These are phyloP conservation scores for Suhomyces pyralidae DNA, from an alignment of 805 yeast genomes.

Conservation along the genomic window DNA sequence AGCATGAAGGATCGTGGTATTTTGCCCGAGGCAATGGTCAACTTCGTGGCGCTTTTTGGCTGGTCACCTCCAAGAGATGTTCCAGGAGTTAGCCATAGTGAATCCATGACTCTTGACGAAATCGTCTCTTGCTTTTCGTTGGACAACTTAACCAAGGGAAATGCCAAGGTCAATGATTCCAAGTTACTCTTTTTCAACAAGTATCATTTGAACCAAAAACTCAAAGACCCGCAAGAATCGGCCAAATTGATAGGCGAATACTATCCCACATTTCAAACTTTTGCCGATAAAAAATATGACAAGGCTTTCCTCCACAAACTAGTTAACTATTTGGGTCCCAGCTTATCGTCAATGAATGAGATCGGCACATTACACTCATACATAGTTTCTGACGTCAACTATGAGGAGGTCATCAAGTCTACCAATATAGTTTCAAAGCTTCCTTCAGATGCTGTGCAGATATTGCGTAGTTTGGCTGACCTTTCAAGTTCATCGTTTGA, in stretches of 20 bases:
- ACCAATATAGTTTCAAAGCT: neutral
- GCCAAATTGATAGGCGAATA: slow-evolving; percentile 33
- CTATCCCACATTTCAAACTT: slow-evolving; percentile 17
- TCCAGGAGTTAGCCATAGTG: slow-evolving; percentile 48
- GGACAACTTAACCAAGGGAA: slow-evolving; percentile 82
- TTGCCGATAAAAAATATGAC: slow-evolving; percentile 11
- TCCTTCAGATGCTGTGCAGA: slow-evolving; percentile 13
- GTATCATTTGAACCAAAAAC: slow-evolving; percentile 49
- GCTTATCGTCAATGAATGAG: slow-evolving; percentile 54
- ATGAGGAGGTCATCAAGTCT: slow-evolving; percentile 14
- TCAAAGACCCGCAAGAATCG: slow-evolving; percentile 37
- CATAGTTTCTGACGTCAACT: slow-evolving; percentile 42
- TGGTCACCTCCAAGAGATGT: slow-evolving; percentile 78
- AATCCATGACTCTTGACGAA: slow-evolving; percentile 50
- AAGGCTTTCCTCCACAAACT: slow-evolving; percentile 37
- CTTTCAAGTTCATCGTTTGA: slow-evolving; percentile 11
- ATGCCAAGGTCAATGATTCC: slow-evolving; percentile 81
- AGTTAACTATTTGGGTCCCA: slow-evolving; percentile 44
- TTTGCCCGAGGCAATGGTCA: slow-evolving; percentile 82
- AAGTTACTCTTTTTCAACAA: slow-evolving; percentile 80
- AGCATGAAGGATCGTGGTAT: slow-evolving; percentile 59
- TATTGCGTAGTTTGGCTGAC: slow-evolving; percentile 15
- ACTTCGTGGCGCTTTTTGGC: slow-evolving; percentile 87
- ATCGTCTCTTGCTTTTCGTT: slow-evolving; percentile 57
- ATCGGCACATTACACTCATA: slow-evolving; percentile 46